Evolutionary conservation across 2,329 filamentous ascomycete species (phyloP).

Genomic region (Didymella pomorum): DNA sequence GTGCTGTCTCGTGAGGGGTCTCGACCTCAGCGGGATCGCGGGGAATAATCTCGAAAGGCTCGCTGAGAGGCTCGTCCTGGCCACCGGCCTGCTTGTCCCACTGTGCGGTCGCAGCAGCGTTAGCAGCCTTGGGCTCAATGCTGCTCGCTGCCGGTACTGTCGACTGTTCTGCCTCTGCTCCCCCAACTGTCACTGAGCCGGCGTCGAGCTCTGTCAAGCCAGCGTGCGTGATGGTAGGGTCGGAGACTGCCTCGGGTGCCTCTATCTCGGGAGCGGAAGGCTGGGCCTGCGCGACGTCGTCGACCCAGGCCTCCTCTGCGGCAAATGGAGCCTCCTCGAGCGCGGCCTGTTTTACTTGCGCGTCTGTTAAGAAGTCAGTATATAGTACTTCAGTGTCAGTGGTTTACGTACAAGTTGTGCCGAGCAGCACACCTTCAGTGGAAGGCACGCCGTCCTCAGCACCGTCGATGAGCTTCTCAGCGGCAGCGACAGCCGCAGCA

Average conservation of each 20-base stretch:
- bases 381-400: not conserved
- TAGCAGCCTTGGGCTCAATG: slow-evolving; percentile 54
- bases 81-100: slow-evolving; percentile 67
- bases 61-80: slow-evolving; percentile 61
- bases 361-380: slow-evolving; percentile 54
- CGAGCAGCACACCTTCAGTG: slow-evolving; percentile 69
- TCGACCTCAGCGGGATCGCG: slow-evolving; percentile 79
- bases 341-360: slow-evolving; percentile 64
- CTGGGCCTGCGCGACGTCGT: slow-evolving; percentile 57
- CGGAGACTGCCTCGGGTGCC: slow-evolving; percentile 56
- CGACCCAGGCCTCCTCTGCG: slow-evolving; percentile 59
- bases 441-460: slow-evolving; percentile 71
- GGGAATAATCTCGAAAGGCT: slow-evolving; percentile 79
- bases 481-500: slow-evolving; percentile 74
- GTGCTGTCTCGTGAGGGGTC: slow-evolving; percentile 60
- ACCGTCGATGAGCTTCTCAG: slow-evolving; percentile 79
- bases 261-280: slow-evolving; percentile 48
- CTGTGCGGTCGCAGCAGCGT: slow-evolving; percentile 68
- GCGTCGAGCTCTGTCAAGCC: slow-evolving; percentile 71
- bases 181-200: slow-evolving; percentile 41
- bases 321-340: slow-evolving; percentile 62
- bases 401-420: slow-evolving; percentile 72
- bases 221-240: slow-evolving; percentile 73
- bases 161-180: slow-evolving; percentile 37
- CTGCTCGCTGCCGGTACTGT: slow-evolving; percentile 49